phyloP scores from a whole-genome alignment of 345 rosid genomes.

The Bretschneidera sinensis region DNA sequence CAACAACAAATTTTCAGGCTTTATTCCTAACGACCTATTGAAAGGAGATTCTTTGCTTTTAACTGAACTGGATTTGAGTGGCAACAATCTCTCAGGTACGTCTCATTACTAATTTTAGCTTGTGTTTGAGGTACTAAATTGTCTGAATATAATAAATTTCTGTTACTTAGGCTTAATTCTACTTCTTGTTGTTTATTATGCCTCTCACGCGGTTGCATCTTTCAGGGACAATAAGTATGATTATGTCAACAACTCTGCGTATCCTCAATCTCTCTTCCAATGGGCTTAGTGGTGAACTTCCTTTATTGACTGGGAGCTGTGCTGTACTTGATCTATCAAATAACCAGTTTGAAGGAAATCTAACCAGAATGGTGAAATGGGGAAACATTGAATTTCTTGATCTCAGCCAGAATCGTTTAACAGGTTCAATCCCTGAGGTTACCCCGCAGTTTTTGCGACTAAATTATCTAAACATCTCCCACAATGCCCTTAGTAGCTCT shows the following conservation, averaged over 20 bases:
- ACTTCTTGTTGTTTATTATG: slow-evolving; percentile 5
- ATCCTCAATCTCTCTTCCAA: slow-evolving; percentile 80
- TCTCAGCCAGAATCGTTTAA: slow-evolving; percentile 76
- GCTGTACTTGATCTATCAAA: slow-evolving; percentile 79
- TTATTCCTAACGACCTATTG: slow-evolving; percentile 70
- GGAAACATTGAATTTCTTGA: slow-evolving; percentile 78
- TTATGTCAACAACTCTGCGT: slow-evolving; percentile 73
- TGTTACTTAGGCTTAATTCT: slow-evolving; percentile 6
- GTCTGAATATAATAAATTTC: neutral
- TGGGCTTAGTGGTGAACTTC: slow-evolving; percentile 76
- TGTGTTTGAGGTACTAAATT: slow-evolving; percentile 1
- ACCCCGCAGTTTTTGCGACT: slow-evolving; percentile 79
- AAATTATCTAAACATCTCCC: slow-evolving; percentile 83
- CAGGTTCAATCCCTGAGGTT: slow-evolving; percentile 70
- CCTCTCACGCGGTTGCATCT: slow-evolving; percentile 25
- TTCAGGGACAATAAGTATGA: slow-evolving; percentile 71
- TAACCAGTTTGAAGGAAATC: slow-evolving; percentile 77
- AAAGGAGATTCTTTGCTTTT: slow-evolving; percentile 89
- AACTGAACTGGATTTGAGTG: slow-evolving; percentile 79
- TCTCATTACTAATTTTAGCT: slow-evolving; percentile 9
- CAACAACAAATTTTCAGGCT: slow-evolving; percentile 82
- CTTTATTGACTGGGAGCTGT: slow-evolving; percentile 78
- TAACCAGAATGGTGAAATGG: slow-evolving; percentile 73
- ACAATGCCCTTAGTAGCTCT: slow-evolving; percentile 60
- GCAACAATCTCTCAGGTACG: slow-evolving; percentile 90